Base-by-base conservation (phyloP, 371 early-diverging fungal genomes). In the Lichtheimia ramosa region DNA sequence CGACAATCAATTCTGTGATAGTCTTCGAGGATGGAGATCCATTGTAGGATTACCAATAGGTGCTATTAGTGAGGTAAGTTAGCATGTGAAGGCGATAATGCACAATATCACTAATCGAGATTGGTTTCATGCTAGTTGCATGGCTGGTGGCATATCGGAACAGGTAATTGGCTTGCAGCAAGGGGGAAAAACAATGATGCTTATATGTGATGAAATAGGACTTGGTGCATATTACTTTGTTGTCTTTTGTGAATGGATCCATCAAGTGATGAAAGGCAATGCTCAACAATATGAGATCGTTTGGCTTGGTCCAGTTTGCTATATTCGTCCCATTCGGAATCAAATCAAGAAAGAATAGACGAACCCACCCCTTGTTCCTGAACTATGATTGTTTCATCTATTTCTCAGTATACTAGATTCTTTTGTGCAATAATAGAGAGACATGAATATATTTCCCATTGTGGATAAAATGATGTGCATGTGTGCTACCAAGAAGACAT, bases 91-190 rank as follows among this genome's bases (percentile, higher is more conserved):
- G 34, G 6, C 8, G 34, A 8, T 34, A 34, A 34, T 34, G 34
- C 34, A 34, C 34, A 34, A 34, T 8, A 1, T 8, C 34, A 34
- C 49, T 86, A 24, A 15, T 24, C 25, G 25, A 16, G 21, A 12
- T 43, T 23, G 20, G 14, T 23, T 25, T 5, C 16, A 24, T 27
- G 3, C 16, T 55, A 93, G 82, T 79, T 91, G n/a, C 93, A 93
- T 64, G 88, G 88, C 5, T 91, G 87, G 84, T 93, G 92, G 93
- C 92, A 93, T 68, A 80, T 92, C 56, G 71, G 73, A 16, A 77
- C 78, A 55, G 66, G 76, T 73, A 66, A 55, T 42, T 16, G 18
- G 48, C 28, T 20, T 20, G 51, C 6, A 48, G 5, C 25, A 8
- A 34, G 27, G 48, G 3, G 14, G 24, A 14, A 13, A 1, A 13